Evolutionary conservation across 805 yeast genomes (phyloP), one percentile per base, ranked within the genome.

Genomic region (Metschnikowia matae): DNA sequence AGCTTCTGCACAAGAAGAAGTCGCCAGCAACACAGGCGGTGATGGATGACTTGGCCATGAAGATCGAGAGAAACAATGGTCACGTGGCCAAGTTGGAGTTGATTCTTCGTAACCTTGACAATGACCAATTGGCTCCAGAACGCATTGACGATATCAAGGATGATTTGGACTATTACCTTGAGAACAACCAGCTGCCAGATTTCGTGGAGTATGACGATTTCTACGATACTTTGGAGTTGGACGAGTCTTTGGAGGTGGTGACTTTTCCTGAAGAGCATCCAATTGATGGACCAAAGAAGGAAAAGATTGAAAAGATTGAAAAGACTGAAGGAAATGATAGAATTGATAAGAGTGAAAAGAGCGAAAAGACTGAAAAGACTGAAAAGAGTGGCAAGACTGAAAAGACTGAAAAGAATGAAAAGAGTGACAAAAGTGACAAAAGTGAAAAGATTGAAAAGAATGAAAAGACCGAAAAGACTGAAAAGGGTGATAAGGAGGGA

Each of bases 151-250:
- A 78, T 20, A 81, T 89, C 50, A 84, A 85, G 63, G 98, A 92
- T 48, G 98, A 92, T 66, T 87, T 92, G 65, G 87, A 81, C 58
- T 92, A 94, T 70, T 91, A 89, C 66, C 94, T 94, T 31, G 98
- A 94, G 59, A 87, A 89, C 55, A 92, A 92, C 63, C 94, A 87
- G 67, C 97, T 90, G 49, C 91, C 84, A 4, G 96, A 91, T 61
- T 92, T 90, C 66, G 85, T 91, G 33, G 97, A 90, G 62, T 96
- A 92, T 67, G 97, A 91, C 59, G 90, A 89, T 13, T 81, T 92
- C 53, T 94, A 92, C 68, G 97, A 94, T 58, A 89, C 84, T 52
- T 77, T 94, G 59, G 90, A 85, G 40, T 78, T 90, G 40, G 83
- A 77, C 52, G 85, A 82, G 37, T 40, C 51, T 36, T 33, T 49